These are phyloP conservation scores for Litchi chinensis DNA, from an alignment of 345 rosid genomes.

Conservation along the genomic window DNA sequence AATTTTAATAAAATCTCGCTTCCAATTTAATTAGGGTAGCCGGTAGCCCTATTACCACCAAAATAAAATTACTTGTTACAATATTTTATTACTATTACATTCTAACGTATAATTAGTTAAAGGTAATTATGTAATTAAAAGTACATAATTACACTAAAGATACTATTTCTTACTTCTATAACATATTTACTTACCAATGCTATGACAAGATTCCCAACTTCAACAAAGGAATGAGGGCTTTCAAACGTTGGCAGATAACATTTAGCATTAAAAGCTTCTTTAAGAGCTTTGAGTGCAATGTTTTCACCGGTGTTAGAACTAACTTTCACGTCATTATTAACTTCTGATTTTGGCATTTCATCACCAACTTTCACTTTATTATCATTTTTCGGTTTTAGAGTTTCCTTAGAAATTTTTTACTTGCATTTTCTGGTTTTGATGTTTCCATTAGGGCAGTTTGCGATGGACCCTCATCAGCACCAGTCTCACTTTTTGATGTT, in stretches of 20 bases:
- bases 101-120: no score
- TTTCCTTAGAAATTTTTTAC: constrained; percentile 45
- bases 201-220: constrained; percentile 93
- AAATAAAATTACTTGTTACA: no score
- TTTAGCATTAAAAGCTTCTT: constrained; percentile 85
- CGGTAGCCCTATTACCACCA: no score
- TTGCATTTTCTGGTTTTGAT: constrained; percentile 55
- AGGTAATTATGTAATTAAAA: no score
- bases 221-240: constrained; percentile 73
- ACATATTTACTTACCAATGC: constrained; percentile 73
- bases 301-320: constrained; percentile 44
- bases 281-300: constrained; percentile 68
- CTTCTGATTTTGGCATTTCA: constrained; percentile 46
- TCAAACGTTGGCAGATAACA: constrained; percentile 68
- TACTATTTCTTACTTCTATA: no score
- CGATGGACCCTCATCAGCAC: constrained; percentile 46
- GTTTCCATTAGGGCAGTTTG: constrained; percentile 46
- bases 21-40: background rate
- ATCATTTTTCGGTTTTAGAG: constrained; percentile 42
- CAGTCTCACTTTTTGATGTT: constrained; percentile 46
- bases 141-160: no score
- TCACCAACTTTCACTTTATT: constrained; percentile 37
- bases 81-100: no score
- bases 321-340: constrained; percentile 41
- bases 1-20: background rate